Conservation (phyloP, 1,284 basidiomycete genomes). For the Tetrapyrgos nigripes region DNA sequence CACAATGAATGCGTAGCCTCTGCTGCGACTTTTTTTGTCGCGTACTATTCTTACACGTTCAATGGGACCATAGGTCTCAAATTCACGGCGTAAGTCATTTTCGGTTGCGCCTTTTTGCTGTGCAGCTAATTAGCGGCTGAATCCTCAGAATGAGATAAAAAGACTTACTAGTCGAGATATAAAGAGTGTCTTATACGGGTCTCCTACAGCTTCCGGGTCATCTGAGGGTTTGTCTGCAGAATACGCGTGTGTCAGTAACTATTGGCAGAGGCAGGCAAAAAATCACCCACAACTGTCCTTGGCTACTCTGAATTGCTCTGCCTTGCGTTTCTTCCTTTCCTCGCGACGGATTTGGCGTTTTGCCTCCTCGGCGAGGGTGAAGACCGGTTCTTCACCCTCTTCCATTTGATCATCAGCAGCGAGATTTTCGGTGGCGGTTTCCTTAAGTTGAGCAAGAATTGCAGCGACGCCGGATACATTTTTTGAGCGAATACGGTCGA, state of each 20-base stretch:
- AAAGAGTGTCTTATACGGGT: constrained; percentile 99
- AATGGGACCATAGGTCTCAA: constrained; percentile 95
- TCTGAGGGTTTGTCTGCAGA: constrained; percentile 86
- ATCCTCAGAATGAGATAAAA: constrained; percentile 9
- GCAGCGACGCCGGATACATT: constrained; percentile 76
- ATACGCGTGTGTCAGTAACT: constrained; percentile 17
- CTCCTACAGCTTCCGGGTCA: constrained; percentile 93
- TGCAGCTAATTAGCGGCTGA: constrained; percentile 25
- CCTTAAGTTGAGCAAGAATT: constrained; percentile 77
- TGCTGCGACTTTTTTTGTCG: constrained; percentile 86
- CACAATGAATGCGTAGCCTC: constrained; percentile 97
- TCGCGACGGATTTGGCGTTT: constrained; percentile 82
- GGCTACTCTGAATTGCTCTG: constrained; percentile 80
- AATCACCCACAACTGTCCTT: constrained; percentile 80
- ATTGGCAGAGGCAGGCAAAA: constrained; percentile 6
- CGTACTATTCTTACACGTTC: constrained; percentile 91
- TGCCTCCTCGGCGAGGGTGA: constrained; percentile 79
- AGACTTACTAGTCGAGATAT: constrained; percentile 85
- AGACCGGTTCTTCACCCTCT: constrained; percentile 81
- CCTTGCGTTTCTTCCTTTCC: constrained; percentile 79
- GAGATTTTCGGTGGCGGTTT: constrained; percentile 75
- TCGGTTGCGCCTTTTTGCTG: constrained; percentile 92
- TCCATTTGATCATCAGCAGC: constrained; percentile 70
- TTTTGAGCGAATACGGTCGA: constrained; percentile 75
- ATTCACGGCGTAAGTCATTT: constrained; percentile 90